These are phyloP conservation scores for Starmerella apis DNA, from an alignment of 805 yeast species.

Conservation along the genomic window DNA sequence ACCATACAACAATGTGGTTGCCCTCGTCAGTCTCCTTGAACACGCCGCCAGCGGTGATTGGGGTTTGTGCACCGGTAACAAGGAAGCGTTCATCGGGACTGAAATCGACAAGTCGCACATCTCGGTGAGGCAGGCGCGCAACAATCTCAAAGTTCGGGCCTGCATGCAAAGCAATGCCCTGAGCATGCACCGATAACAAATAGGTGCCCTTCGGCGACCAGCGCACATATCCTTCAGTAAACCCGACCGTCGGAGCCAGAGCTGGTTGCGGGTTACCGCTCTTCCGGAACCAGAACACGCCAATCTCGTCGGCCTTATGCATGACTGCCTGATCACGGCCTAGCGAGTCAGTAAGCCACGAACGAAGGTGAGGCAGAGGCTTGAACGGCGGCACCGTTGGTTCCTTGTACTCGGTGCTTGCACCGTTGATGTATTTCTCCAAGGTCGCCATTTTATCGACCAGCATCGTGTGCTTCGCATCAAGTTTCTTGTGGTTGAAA, in stretches of 20 bases:
- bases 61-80: conserved; percentile 81
- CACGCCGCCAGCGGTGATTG: conserved; percentile 67
- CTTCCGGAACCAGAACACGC: conserved; percentile 77
- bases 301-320: conserved; percentile 70
- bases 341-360: conserved; percentile 81
- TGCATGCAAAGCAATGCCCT: conserved; percentile 95
- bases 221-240: conserved; percentile 79
- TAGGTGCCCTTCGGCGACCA: conserved; percentile 92
- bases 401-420: conserved; percentile 50
- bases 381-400: conserved; percentile 65
- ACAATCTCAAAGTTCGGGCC: conserved; percentile 67
- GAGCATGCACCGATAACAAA: conserved; percentile 77
- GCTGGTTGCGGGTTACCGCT: conserved; percentile 62
- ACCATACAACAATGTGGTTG: conserved; percentile 91
- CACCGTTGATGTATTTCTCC: conserved; percentile 28
- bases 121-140: conserved; percentile 74
- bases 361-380: conserved; percentile 68
- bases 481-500: conserved; percentile 81
- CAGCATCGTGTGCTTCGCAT: conserved; percentile 79
- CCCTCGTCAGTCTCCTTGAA: conserved; percentile 83
- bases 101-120: conserved; percentile 79
- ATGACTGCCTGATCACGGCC: conserved; percentile 85
- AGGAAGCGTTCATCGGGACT: conserved; percentile 86
- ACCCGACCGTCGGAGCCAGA: conserved; percentile 57
- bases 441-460: conserved; percentile 57